These are phyloP conservation scores for Escallonia herrerae DNA, from an alignment of 129 eudicot genomes.

Conservation along the genomic window DNA sequence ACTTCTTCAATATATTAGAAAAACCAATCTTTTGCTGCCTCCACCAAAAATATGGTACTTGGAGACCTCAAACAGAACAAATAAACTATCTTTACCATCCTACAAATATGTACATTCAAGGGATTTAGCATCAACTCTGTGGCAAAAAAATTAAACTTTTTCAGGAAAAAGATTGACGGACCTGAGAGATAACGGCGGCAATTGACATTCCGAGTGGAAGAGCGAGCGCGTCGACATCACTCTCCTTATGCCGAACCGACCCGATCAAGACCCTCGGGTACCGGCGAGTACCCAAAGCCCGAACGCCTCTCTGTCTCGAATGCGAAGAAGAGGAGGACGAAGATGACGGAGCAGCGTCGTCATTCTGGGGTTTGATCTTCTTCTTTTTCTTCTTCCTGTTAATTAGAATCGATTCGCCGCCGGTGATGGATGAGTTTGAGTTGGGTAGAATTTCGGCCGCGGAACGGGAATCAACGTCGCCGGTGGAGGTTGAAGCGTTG, in stretches of 20 bases:
- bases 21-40: too few relatives aligned
- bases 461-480: background rate
- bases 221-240: conserved; percentile 54
- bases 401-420: background rate
- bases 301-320: background rate
- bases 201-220: conserved; percentile 86
- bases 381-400: background rate
- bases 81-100: too few relatives aligned
- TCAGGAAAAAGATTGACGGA: conserved; percentile 6
- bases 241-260: conserved; percentile 9
- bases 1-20: too few relatives aligned
- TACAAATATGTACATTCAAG: too few relatives aligned
- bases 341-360: background rate
- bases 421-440: background rate
- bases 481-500: too few relatives aligned
- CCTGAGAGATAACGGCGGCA: conserved; percentile 83
- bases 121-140: too few relatives aligned
- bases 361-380: background rate
- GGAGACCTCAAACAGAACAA: too few relatives aligned
- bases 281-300: background rate
- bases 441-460: background rate
- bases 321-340: background rate
- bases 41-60: too few relatives aligned
- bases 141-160: too few relatives aligned
- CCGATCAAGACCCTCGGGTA: conserved; percentile 12